Evolutionary conservation across 768 basidiomycete species (phyloP).

Genomic region (Mycena metata): DNA sequence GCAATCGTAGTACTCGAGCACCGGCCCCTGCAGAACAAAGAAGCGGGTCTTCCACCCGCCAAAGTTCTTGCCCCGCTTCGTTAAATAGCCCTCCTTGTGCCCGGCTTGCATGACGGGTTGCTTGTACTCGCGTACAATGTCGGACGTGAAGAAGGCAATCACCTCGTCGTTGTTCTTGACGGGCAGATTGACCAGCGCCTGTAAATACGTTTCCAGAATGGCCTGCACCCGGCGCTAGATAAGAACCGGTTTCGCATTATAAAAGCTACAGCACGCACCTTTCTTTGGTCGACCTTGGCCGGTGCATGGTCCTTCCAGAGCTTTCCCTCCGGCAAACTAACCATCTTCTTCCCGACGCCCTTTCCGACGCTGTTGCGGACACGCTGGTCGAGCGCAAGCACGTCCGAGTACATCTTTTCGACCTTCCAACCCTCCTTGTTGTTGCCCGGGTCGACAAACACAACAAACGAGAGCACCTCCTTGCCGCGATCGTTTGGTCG

Average conservation of each 20-base stretch:
- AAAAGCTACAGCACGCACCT: slow-evolving; percentile 64
- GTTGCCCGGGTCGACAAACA: slow-evolving; percentile 78
- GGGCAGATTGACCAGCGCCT: slow-evolving; percentile 83
- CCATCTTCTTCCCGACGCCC: slow-evolving; percentile 83
- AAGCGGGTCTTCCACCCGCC: slow-evolving; percentile 98
- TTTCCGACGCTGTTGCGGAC: slow-evolving; percentile 78
- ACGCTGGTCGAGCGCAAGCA: slow-evolving; percentile 87
- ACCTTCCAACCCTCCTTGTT: slow-evolving; percentile 85
- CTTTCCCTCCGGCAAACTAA: slow-evolving; percentile 88
- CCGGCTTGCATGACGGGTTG: slow-evolving; percentile 84
- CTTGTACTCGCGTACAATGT: slow-evolving; percentile 82
- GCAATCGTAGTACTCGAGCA: slow-evolving; percentile 94
- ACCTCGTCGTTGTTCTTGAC: slow-evolving; percentile 91
- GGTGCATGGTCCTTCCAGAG: slow-evolving; percentile 98
- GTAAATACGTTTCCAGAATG: slow-evolving; percentile 88
- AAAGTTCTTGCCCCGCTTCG: slow-evolving; percentile 97
- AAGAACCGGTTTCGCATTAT: not conserved
- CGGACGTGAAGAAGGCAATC: slow-evolving; percentile 92
- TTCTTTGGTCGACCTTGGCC: slow-evolving; percentile 95
- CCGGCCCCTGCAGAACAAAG: slow-evolving; percentile 92
- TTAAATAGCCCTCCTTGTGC: slow-evolving; percentile 95
- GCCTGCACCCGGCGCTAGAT: slow-evolving; percentile 55
- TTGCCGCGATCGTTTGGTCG: slow-evolving; percentile 91
- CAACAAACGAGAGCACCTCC: slow-evolving; percentile 91
- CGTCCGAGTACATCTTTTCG: slow-evolving; percentile 95